These are phyloP conservation scores for Nothopassalora personata DNA, from an alignment of 2,329 filamentous ascomycete genomes.

Conservation along the genomic window DNA sequence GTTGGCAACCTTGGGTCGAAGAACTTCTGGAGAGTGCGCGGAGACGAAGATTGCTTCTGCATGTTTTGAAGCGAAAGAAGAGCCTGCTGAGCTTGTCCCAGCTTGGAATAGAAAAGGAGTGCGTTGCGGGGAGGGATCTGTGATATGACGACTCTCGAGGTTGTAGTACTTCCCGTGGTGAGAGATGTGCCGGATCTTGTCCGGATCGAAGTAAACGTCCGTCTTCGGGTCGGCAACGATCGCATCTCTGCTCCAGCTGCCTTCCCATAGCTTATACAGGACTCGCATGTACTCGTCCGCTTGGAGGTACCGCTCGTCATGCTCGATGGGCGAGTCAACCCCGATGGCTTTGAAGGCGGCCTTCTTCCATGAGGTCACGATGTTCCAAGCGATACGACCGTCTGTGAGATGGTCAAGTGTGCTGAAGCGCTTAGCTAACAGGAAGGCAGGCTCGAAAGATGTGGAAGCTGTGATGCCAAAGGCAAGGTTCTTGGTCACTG, in stretches of 20 bases:
- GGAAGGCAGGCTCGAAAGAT: conserved; percentile 57
- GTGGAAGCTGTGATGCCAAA: conserved; percentile 61
- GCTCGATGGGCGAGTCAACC: conserved; percentile 50
- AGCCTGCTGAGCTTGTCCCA: conserved; percentile 55
- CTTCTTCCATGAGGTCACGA: conserved; percentile 61
- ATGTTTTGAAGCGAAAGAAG: conserved; percentile 52
- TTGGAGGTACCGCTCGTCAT: conserved; percentile 57
- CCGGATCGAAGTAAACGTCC: conserved; percentile 55
- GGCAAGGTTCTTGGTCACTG: conserved; percentile 58
- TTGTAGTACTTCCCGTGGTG: conserved; percentile 54
- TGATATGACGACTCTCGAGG: conserved; percentile 43
- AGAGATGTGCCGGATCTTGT: conserved; percentile 56
- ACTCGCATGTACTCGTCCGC: conserved; percentile 59
- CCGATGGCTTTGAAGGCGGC: conserved; percentile 60
- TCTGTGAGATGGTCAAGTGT: conserved; percentile 58
- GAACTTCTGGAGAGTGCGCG: conserved; percentile 57
- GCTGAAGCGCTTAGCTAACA: conserved; percentile 58
- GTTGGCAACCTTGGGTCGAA: conserved; percentile 59
- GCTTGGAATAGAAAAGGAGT: conserved; percentile 47
- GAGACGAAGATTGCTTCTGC: conserved; percentile 64
- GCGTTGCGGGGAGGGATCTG: conserved; percentile 38
- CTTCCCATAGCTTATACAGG: conserved; percentile 58
- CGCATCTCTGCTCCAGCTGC: conserved; percentile 52
- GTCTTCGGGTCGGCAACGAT: conserved; percentile 49
- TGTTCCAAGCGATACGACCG: conserved; percentile 61